Percentiles rank a stretch among this genome's conserved stretches.
Evolutionary conservation across 805 yeast species (phyloP).

Genomic region (Sporopachydermia lactativora): DNA sequence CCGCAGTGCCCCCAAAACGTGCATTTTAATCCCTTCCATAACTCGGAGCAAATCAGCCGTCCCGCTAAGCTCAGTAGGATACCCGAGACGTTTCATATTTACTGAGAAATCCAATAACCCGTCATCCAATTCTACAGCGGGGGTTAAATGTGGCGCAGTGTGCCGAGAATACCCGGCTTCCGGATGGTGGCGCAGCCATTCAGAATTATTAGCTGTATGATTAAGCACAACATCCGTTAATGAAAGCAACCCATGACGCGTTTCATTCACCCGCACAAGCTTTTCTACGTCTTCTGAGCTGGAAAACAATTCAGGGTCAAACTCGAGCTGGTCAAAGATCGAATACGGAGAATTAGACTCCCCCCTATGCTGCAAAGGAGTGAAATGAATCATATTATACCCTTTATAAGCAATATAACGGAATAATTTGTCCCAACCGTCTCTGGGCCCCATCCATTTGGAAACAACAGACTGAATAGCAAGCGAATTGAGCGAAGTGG

Average conservation of each 20-base stretch:
- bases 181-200: conserved; percentile 76
- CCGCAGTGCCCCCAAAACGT: conserved; percentile 51
- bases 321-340: conserved; percentile 68
- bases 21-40: conserved; percentile 52
- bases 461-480: conserved; percentile 78
- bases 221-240: conserved; percentile 89
- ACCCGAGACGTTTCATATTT: conserved; percentile 39
- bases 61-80: conserved; percentile 39
- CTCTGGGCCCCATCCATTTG: conserved; percentile 72
- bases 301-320: conserved; percentile 54
- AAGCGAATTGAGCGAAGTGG: conserved; percentile 61
- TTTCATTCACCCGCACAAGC: conserved; percentile 35
- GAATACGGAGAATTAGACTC: conserved; percentile 89
- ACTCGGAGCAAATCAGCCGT: conserved; percentile 43
- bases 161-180: conserved; percentile 76
- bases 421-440: conserved; percentile 57
- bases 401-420: conserved; percentile 53
- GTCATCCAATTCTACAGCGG: conserved; percentile 77
- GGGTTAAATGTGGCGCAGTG: conserved; percentile 78
- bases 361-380: conserved; percentile 86
- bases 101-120: conserved; percentile 52
- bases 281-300: conserved; percentile 37
- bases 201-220: conserved; percentile 86
- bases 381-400: conserved; percentile 92
- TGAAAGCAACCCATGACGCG: conserved; percentile 48